These are phyloP conservation scores for Protoeuglena noctilucae DNA, from an alignment of 139 green algal species.

Conservation along the genomic window DNA sequence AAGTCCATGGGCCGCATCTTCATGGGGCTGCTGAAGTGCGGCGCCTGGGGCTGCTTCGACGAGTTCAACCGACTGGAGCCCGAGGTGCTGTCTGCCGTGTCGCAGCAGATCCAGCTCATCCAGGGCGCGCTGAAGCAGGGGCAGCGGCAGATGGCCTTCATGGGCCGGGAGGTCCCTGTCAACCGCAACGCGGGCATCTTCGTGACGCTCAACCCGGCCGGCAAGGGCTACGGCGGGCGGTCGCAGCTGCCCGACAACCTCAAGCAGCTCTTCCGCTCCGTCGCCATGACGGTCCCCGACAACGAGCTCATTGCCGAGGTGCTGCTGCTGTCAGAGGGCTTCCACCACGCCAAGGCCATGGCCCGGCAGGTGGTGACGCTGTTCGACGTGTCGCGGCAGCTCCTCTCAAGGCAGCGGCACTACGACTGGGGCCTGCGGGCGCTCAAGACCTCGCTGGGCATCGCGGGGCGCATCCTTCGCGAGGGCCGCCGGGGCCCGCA, in stretches of 20 bases:
- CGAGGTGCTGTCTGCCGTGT: slow-evolving; percentile 60
- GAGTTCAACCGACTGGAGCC: slow-evolving; percentile 73
- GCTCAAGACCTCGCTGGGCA: slow-evolving; percentile 36
- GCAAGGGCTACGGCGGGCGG: slow-evolving; percentile 54
- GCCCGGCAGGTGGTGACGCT: slow-evolving; percentile 42
- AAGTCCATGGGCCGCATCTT: slow-evolving; percentile 63
- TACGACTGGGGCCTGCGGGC: slow-evolving; percentile 66
- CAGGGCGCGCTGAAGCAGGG: slow-evolving; percentile 43
- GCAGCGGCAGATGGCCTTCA: slow-evolving; percentile 31
- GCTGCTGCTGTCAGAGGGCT: slow-evolving; percentile 51
- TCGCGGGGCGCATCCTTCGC: slow-evolving; percentile 36
- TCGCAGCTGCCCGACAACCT: slow-evolving; percentile 74
- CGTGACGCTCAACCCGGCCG: slow-evolving; percentile 74
- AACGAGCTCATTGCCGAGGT: slow-evolving; percentile 65
- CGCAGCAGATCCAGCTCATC: slow-evolving; percentile 65
- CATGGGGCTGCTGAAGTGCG: slow-evolving; percentile 53
- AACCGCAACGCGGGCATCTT: slow-evolving; percentile 59
- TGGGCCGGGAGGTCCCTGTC: slow-evolving; percentile 41
- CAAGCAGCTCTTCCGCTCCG: slow-evolving; percentile 62
- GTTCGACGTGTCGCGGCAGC: slow-evolving; percentile 42
- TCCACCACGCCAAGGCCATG: slow-evolving; percentile 26
- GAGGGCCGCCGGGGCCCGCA: slow-evolving; percentile 8
- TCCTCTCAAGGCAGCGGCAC: slow-evolving; percentile 50
- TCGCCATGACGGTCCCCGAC: slow-evolving; percentile 61
- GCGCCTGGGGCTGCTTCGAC: slow-evolving; percentile 75